A percentile compares a stretch with the other conserved stretches of the same genome.
Evolutionary conservation across 1,284 basidiomycete species (phyloP).

Genomic region (Austroboletus niveus): DNA sequence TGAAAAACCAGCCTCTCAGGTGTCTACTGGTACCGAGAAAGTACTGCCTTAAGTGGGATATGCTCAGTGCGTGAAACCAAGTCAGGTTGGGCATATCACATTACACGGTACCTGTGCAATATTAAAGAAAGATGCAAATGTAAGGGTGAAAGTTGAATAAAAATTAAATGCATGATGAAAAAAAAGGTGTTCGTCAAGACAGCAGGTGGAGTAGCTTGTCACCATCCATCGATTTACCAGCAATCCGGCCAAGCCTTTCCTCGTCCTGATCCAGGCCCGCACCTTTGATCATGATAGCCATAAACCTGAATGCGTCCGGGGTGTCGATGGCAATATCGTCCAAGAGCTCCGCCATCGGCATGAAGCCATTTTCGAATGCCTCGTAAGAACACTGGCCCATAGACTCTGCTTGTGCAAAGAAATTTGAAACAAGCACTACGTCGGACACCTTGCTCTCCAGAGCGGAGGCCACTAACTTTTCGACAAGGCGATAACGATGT

Average conservation of each 20-base stretch:
- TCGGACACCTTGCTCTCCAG: constrained; percentile 85
- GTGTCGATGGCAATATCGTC: constrained; percentile 89
- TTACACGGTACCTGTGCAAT: too few relatives aligned
- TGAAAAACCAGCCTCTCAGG: too few relatives aligned
- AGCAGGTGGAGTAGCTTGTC: constrained; percentile 59
- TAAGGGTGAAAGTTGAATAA: too few relatives aligned
- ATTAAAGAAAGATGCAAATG: too few relatives aligned
- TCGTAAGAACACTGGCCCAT: constrained; percentile 54
- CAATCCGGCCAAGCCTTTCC: constrained; percentile 51
- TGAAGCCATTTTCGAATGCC: constrained; percentile 69
- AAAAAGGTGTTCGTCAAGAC: constrained; percentile 29
- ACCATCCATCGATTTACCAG: constrained; percentile 56
- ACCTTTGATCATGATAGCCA: constrained; percentile 73
- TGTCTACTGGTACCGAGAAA: too few relatives aligned
- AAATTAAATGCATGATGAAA: neutral
- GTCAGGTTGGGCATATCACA: too few relatives aligned
- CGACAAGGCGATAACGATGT: constrained; percentile 66
- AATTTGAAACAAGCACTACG: constrained; percentile 71
- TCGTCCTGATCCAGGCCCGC: constrained; percentile 61
- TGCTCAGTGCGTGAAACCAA: too few relatives aligned
- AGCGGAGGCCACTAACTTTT: constrained; percentile 69
- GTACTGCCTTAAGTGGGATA: too few relatives aligned
- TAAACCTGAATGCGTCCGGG: constrained; percentile 78
- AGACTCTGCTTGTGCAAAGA: constrained; percentile 57
- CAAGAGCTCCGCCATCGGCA: constrained; percentile 66